Conservation (phyloP, 176 grass and related monocot species). For the Saccharum spontaneum region DNA sequence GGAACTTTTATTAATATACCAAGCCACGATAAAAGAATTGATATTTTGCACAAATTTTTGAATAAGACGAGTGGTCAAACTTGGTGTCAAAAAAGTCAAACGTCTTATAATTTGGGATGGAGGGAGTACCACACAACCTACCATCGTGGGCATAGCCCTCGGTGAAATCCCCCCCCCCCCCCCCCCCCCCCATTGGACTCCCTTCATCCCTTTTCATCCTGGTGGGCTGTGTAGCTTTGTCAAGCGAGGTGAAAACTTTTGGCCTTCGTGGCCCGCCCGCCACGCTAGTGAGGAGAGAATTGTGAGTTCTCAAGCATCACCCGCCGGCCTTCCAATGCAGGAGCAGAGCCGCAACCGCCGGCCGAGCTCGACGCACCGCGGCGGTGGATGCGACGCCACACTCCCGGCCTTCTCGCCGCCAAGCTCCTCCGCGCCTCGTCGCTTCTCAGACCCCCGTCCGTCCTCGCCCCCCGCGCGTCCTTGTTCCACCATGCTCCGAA, state of each 20-base stretch:
- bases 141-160: too few species aligned
- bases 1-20: too few species aligned
- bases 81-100: too few species aligned
- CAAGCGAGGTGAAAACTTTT: not conserved
- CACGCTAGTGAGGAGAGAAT: not conserved
- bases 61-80: too few species aligned
- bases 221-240: not conserved
- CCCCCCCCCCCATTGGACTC: not conserved
- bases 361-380: not conserved
- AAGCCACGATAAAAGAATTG: too few species aligned
- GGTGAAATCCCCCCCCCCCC: too few species aligned
- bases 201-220: not conserved
- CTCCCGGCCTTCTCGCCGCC: not conserved
- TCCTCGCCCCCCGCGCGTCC: not conserved
- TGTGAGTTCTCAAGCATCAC: not conserved
- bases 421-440: not conserved
- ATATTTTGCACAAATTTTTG: too few species aligned
- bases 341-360: not conserved
- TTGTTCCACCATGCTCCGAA: constrained; percentile 24
- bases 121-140: too few species aligned
- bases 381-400: constrained; percentile 40
- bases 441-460: not conserved
- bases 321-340: not conserved
- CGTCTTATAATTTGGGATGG: too few species aligned
- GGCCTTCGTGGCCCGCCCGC: not conserved